These are phyloP conservation scores for Hericium alpestre DNA, from an alignment of 768 basidiomycete species.

Conservation along the genomic window DNA sequence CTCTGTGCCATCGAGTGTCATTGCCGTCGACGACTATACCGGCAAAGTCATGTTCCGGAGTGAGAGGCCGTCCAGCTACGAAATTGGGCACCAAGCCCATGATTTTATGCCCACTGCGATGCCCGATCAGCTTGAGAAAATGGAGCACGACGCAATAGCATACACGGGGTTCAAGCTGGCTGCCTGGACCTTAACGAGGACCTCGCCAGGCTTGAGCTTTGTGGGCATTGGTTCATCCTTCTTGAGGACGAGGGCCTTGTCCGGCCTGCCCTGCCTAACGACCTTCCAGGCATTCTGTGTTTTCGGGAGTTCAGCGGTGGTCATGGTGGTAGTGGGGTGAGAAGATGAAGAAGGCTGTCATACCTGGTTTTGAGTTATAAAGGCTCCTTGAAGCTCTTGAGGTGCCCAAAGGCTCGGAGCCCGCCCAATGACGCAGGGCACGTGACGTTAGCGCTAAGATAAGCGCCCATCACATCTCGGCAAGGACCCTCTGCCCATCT, in stretches of 20 bases:
- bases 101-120: constrained; percentile 46
- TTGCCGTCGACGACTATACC: constrained; percentile 52
- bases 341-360: background rate
- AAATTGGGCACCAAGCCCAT: constrained; percentile 40
- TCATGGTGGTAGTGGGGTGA: background rate
- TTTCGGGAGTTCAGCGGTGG: background rate
- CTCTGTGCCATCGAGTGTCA: constrained; percentile 38
- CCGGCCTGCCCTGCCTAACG: constrained; percentile 19
- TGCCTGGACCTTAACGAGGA: constrained; percentile 42
- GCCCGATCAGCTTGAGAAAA: background rate
- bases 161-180: constrained; percentile 64
- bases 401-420: too few species aligned
- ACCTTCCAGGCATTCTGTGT: constrained; percentile 19
- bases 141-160: constrained; percentile 11
- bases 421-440: background rate
- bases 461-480: background rate
- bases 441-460: background rate
- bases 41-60: constrained; percentile 52
- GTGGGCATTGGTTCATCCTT: constrained; percentile 21
- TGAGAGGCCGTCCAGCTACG: constrained; percentile 35
- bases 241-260: constrained; percentile 19
- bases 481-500: background rate
- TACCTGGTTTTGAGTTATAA: background rate
- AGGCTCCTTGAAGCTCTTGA: background rate
- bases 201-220: constrained; percentile 27